Conservation (phyloP, 2,329 filamentous ascomycete genomes). For the Fusarium hainanense region DNA sequence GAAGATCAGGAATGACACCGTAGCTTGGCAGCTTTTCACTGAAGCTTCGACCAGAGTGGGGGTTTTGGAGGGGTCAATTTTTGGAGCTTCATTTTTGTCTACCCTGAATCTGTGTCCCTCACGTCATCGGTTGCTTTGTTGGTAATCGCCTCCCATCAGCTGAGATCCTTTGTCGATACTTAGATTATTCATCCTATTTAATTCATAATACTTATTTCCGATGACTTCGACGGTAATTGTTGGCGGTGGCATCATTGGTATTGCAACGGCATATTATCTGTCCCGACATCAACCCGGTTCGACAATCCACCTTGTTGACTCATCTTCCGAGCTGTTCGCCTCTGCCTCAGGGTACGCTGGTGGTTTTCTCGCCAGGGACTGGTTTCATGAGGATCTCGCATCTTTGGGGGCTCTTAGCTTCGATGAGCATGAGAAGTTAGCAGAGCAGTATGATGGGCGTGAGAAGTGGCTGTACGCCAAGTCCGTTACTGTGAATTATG, state of each 20-base stretch:
- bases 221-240: slow-evolving; percentile 71
- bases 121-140: slow-evolving; percentile 36
- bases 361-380: slow-evolving; percentile 79
- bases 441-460: slow-evolving; percentile 67
- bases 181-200: not conserved
- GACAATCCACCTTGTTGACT: slow-evolving; percentile 61
- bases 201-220: not conserved
- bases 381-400: slow-evolving; percentile 70
- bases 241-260: slow-evolving; percentile 76
- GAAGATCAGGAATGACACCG: slow-evolving; percentile 1
- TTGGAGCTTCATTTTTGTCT: slow-evolving; percentile 14
- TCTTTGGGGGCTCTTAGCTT: slow-evolving; percentile 75
- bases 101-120: slow-evolving; percentile 35
- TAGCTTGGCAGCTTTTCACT: slow-evolving; percentile 11
- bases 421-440: slow-evolving; percentile 72
- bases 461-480: slow-evolving; percentile 62
- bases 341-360: slow-evolving; percentile 80
- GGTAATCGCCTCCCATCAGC: slow-evolving; percentile 13
- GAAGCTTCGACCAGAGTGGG: slow-evolving; percentile 26
- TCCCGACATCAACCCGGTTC: slow-evolving; percentile 58
- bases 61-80: slow-evolving; percentile 34
- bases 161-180: not conserved
- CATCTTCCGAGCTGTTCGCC: slow-evolving; percentile 68
- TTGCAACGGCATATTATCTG: slow-evolving; percentile 79
- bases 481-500: slow-evolving; percentile 69